Conservation (phyloP, 805 yeast genomes). For the Kurtzmaniella fragi region DNA sequence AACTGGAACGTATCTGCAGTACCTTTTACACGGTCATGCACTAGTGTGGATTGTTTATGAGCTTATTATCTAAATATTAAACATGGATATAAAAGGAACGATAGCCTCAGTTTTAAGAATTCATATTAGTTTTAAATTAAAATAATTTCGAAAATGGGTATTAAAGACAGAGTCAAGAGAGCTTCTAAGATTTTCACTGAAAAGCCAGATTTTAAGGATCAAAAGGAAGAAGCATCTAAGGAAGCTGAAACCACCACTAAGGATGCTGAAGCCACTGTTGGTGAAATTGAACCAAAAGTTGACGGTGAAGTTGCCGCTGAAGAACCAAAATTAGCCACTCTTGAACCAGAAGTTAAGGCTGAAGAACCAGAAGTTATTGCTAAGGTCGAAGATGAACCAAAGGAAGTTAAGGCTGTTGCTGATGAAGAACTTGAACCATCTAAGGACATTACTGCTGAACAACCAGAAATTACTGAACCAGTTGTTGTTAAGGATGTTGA, state of each 20-base stretch:
- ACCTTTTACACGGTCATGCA: too few relatives aligned
- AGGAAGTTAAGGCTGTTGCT: constrained; percentile 5
- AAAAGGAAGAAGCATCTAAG: constrained; percentile 4
- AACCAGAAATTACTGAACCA: constrained; percentile 1
- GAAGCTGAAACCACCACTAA: constrained; percentile 3
- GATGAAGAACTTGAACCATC: constrained; percentile 6
- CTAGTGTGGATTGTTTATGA: too few relatives aligned
- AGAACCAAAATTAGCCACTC: constrained; percentile 3
- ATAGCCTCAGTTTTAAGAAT: too few relatives aligned
- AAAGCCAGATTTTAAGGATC: constrained; percentile 15
- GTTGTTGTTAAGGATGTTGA: constrained; percentile 3
- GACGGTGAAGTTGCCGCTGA: constrained; percentile 5
- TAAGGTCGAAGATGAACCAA: constrained; percentile 3
- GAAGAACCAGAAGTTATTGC: constrained; percentile 3
- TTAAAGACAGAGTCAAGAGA: constrained; percentile 35
- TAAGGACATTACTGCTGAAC: constrained; percentile 6
- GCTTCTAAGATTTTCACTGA: constrained; percentile 29
- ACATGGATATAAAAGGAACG: too few relatives aligned
- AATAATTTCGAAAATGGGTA: constrained; percentile 20
- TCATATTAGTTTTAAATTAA: too few relatives aligned
- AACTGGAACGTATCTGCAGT: too few relatives aligned
- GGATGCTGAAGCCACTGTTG: constrained; percentile 4
- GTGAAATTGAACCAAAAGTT: constrained; percentile 4
- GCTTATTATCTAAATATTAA: too few relatives aligned
- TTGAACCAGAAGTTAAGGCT: constrained; percentile 4